Percentiles rank a stretch among this genome's conserved stretches.
Evolutionary conservation across 2,329 filamentous ascomycete genomes (phyloP).

Genomic region (Fusarium sublunatum): DNA sequence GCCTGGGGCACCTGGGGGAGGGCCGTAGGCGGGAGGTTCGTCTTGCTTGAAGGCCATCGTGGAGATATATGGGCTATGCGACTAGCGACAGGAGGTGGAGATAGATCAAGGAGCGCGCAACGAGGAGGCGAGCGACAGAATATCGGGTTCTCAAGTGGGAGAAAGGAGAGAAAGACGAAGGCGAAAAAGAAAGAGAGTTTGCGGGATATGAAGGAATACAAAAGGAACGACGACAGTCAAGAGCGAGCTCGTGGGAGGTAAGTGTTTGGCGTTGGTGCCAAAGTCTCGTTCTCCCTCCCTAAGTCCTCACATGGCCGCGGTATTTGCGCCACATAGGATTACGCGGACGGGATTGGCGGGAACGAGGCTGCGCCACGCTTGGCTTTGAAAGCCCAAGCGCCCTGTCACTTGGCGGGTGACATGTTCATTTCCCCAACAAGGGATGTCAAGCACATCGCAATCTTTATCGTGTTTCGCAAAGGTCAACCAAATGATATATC

Average conservation of each 20-base stretch:
- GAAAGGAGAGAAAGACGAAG: conserved; percentile 1
- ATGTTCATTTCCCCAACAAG: conserved; percentile 18
- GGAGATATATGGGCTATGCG: conserved; percentile 14
- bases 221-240: conserved; percentile 29
- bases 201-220: conserved; percentile 23
- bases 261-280: conserved; percentile 33
- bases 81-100: conserved; percentile 12
- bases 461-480: neutral
- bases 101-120: conserved; percentile 9
- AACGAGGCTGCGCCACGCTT: conserved; percentile 51
- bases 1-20: conserved; percentile 46
- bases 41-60: conserved; percentile 56
- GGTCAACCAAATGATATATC: neutral
- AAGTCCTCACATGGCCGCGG: conserved; percentile 40
- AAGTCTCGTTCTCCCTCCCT: conserved; percentile 37
- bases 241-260: conserved; percentile 26
- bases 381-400: conserved; percentile 32
- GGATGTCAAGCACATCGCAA: conserved; percentile 7
- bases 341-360: conserved; percentile 43
- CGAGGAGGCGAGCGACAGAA: neutral
- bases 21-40: conserved; percentile 62
- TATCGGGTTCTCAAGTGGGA: conserved; percentile 14
- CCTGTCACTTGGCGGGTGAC: conserved; percentile 31
- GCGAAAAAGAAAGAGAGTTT: conserved; percentile 12
- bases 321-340: conserved; percentile 42